Percentiles rank a stretch among this genome's conserved stretches.
phyloP scores from a whole-genome alignment of 495 filamentous ascomycete genomes.

The Aspergillus incahuasiensis region DNA sequence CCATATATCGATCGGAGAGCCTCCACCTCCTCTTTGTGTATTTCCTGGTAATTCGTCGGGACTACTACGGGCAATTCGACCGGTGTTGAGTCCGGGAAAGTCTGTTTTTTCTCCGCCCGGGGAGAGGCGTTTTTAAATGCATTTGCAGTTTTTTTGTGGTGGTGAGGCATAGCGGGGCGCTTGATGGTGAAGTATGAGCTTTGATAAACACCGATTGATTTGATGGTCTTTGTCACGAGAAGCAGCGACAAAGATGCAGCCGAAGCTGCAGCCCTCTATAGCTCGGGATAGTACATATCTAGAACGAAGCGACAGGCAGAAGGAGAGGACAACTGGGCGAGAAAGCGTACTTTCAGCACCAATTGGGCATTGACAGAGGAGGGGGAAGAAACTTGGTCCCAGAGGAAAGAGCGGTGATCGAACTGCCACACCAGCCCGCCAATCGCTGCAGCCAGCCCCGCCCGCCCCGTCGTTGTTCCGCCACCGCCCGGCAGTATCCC shows the following conservation, averaged over 20 bases:
- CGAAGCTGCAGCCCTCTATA: constrained; percentile 41
- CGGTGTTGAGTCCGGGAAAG: constrained; percentile 25
- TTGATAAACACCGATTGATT: constrained; percentile 20
- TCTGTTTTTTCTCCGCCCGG: constrained; percentile 30
- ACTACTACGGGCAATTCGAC: constrained; percentile 26
- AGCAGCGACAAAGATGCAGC: constrained; percentile 37
- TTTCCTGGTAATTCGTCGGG: constrained; percentile 70
- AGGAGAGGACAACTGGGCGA: background rate
- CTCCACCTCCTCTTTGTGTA: constrained; percentile 83
- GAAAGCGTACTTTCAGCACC: constrained; percentile 6
- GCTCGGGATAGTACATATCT: constrained; percentile 23
- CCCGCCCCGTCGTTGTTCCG: background rate
- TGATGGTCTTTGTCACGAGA: constrained; percentile 24
- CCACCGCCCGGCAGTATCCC: constrained; percentile 17
- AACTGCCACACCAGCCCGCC: background rate
- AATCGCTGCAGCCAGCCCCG: background rate
- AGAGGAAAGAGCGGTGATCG: constrained; percentile 10
- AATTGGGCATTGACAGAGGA: constrained; percentile 4
- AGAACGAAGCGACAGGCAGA: constrained; percentile 9
- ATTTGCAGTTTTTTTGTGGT: constrained; percentile 43
- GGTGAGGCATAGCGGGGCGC: constrained; percentile 49
- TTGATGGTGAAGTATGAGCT: constrained; percentile 22
- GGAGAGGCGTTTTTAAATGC: constrained; percentile 28
- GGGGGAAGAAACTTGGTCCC: constrained; percentile 4
- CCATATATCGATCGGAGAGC: constrained; percentile 86